phyloP scores from a whole-genome alignment of 176 grass and related monocot species.

The Oryza glumipatula region DNA sequence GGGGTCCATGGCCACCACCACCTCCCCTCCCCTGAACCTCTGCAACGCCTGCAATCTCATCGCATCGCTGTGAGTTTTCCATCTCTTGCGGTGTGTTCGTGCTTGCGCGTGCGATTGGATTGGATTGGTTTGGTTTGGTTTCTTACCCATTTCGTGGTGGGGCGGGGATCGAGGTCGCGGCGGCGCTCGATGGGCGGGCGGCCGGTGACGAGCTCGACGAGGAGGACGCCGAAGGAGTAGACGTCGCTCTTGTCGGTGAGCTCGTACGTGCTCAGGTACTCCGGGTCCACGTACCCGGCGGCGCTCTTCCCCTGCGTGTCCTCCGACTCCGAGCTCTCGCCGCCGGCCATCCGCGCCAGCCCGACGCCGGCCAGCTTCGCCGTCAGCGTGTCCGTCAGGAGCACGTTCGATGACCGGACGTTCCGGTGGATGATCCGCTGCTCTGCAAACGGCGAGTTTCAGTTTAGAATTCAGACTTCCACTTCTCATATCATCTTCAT shows the following conservation, averaged over 20 bases:
- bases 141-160: conserved; percentile 68
- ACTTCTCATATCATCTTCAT: neutral
- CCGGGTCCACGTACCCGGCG: conserved; percentile 77
- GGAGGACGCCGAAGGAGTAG: conserved; percentile 81
- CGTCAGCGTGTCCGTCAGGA: conserved; percentile 54
- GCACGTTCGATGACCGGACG: conserved; percentile 62
- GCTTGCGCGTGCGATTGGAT: neutral
- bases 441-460: conserved; percentile 25
- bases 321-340: conserved; percentile 38
- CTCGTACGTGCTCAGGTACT: conserved; percentile 68
- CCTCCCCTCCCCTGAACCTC: conserved; percentile 55
- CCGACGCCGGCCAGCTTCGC: conserved; percentile 66
- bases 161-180: conserved; percentile 40
- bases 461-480: neutral
- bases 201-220: conserved; percentile 71
- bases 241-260: conserved; percentile 82
- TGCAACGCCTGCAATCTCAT: conserved; percentile 52
- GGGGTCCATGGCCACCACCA: conserved; percentile 69
- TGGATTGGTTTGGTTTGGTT: neutral
- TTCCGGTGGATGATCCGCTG: conserved; percentile 60
- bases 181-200: conserved; percentile 59
- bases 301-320: conserved; percentile 58
- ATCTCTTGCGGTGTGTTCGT: neutral
- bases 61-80: neutral
- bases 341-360: conserved; percentile 39